A percentile compares a stretch with the other conserved stretches of the same genome.
These are phyloP conservation scores for Crassisporium funariophilum DNA, from an alignment of 768 basidiomycete species.

Conservation along the genomic window DNA sequence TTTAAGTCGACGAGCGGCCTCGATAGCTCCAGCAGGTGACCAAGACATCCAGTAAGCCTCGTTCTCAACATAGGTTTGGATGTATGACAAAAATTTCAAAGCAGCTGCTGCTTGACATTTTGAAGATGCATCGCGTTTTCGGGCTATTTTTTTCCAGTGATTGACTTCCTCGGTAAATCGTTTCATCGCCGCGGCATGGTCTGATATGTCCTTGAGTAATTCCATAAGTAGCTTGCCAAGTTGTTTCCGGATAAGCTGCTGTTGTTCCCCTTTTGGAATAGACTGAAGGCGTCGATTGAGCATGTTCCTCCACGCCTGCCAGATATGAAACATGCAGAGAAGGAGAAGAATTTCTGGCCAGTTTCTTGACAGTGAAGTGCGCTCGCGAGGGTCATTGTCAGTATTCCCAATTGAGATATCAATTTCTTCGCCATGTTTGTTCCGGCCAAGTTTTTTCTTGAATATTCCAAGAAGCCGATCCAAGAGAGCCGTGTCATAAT, in stretches of 20 bases:
- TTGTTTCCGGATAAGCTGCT: slow-evolving; percentile 12
- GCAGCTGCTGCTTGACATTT: slow-evolving; percentile 20
- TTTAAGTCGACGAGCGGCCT: slow-evolving; percentile 26
- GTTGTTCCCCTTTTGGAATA: slow-evolving; percentile 26
- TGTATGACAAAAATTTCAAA: slow-evolving; percentile 21
- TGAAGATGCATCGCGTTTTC: slow-evolving; percentile 2
- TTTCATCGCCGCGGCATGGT: slow-evolving; percentile 19
- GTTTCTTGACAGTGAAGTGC: slow-evolving; percentile 17
- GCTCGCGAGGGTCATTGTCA: slow-evolving; percentile 31
- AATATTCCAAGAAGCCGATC: slow-evolving; percentile 16
- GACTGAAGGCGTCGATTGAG: slow-evolving; percentile 24
- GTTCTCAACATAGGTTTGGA: slow-evolving; percentile 17
- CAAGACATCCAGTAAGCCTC: slow-evolving; percentile 29
- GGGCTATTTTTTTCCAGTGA: slow-evolving; percentile 15
- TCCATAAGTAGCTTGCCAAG: slow-evolving; percentile 22
- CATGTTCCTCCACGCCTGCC: slow-evolving; percentile 34
- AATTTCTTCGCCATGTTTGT: slow-evolving; percentile 19
- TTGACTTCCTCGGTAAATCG: slow-evolving; percentile 16
- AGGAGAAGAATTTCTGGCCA: slow-evolving; percentile 27
- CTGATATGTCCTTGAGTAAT: slow-evolving; percentile 23
- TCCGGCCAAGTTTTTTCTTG: slow-evolving; percentile 15
- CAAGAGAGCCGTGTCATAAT: slow-evolving; percentile 24
- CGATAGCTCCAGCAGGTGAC: slow-evolving; percentile 27
- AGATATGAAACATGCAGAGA: slow-evolving; percentile 37
- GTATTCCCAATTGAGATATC: slow-evolving; percentile 23